Percentiles rank a stretch among this genome's conserved stretches.
Conservation (phyloP, 352 stramenopile species). For the Globisporangium heterothallicum region DNA sequence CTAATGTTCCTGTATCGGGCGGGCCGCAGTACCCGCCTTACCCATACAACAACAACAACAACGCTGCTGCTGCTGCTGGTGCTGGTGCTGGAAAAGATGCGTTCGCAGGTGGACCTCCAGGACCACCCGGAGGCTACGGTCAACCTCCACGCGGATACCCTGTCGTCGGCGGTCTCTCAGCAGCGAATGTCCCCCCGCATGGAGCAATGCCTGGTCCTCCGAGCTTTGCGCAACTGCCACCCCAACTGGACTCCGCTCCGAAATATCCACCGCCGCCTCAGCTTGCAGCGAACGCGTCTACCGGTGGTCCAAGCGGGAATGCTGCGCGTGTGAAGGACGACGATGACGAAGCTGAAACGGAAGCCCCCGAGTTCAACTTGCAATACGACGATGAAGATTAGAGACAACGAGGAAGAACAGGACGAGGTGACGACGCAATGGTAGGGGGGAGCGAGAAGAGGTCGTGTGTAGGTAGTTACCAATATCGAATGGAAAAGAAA, state of each 20-base stretch:
- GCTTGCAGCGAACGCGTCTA: background rate
- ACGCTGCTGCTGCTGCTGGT: background rate
- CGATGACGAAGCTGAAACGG: conserved; percentile 55
- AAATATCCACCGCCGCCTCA: background rate
- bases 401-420: background rate
- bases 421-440: background rate
- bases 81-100: background rate
- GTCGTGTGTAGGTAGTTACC: too few relatives aligned
- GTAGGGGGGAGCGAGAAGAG: background rate
- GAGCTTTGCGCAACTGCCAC: background rate
- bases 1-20: conserved; percentile 23
- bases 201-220: background rate
- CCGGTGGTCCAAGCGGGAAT: conserved; percentile 7
- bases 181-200: conserved; percentile 3
- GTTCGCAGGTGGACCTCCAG: background rate
- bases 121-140: conserved; percentile 6
- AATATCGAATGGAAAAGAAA: too few relatives aligned
- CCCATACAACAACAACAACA: conserved; percentile 3
- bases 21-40: background rate
- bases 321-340: conserved; percentile 18
- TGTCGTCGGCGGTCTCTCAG: background rate
- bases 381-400: conserved; percentile 80
- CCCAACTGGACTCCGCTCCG: background rate
- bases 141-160: conserved; percentile 6
- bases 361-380: conserved; percentile 60